Evolutionary conservation across 1,139 yeast species (phyloP).

Genomic region (Pichia sp.): DNA sequence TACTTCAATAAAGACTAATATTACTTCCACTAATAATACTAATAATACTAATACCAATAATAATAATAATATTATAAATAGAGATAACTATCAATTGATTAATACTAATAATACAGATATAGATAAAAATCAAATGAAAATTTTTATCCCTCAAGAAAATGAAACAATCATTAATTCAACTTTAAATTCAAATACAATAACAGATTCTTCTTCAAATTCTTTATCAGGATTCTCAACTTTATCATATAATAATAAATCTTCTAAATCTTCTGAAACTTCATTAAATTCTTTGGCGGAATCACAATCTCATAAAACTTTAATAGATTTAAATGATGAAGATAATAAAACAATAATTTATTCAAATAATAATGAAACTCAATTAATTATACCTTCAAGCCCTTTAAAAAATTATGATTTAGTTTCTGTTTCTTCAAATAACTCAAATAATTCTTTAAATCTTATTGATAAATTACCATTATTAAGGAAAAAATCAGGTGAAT

Average conservation of each 20-base stretch:
- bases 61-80: no score
- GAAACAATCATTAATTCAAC: no score
- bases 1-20: not conserved
- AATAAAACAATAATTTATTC: slow-evolving; percentile 13
- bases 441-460: not conserved
- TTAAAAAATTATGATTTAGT: slow-evolving; percentile 4
- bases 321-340: slow-evolving; percentile 14
- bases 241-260: slow-evolving; percentile 2
- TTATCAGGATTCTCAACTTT: not conserved
- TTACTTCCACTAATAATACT: not conserved
- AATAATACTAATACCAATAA: no score
- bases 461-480: slow-evolving; percentile 39
- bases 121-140: no score
- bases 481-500: slow-evolving; percentile 65
- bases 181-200: not conserved
- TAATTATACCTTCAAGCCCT: slow-evolving; percentile 8
- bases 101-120: no score
- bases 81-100: no score
- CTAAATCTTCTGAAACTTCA: slow-evolving; percentile 12
- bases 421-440: slow-evolving; percentile 1
- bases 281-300: slow-evolving; percentile 5
- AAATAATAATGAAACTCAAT: not conserved
- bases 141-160: no score
- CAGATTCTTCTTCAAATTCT: not conserved
- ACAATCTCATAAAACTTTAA: slow-evolving; percentile 6